phyloP scores from a whole-genome alignment of 2,329 filamentous ascomycete species.

The Sporothrix luriei region DNA sequence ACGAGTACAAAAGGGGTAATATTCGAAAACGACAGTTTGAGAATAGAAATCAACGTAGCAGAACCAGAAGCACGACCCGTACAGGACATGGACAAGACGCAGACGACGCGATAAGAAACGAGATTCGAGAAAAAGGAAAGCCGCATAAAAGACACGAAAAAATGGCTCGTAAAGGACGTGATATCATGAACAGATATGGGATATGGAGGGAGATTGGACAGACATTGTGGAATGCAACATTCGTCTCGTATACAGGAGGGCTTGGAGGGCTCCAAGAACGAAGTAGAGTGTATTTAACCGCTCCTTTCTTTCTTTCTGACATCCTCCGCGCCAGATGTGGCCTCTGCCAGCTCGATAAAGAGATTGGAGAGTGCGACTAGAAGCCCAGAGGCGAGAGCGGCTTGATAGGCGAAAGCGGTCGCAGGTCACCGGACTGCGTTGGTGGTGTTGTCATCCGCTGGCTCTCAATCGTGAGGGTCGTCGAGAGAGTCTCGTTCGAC shows the following conservation, averaged over 20 bases:
- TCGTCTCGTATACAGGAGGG: slow-evolving; percentile 20
- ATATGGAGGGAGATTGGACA: slow-evolving; percentile 8
- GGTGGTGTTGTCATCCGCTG: slow-evolving; percentile 46
- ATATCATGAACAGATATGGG: slow-evolving; percentile 34
- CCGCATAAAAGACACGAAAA: slow-evolving; percentile 6
- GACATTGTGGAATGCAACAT: neutral
- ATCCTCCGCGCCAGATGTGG: neutral
- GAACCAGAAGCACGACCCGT: neutral
- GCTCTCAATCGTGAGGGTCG: slow-evolving; percentile 52
- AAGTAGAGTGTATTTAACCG: neutral
- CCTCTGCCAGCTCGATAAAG: neutral
- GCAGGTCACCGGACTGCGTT: slow-evolving; percentile 49
- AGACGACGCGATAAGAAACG: slow-evolving; percentile 2
- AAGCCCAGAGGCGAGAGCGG: slow-evolving; percentile 66
- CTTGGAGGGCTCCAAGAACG: neutral
- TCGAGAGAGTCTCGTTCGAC: slow-evolving; percentile 51
- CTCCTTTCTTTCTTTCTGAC: neutral
- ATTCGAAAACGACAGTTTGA: slow-evolving; percentile 23
- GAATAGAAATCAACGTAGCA: neutral
- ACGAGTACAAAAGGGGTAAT: slow-evolving; percentile 24
- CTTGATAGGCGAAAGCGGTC: slow-evolving; percentile 66
- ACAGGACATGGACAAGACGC: neutral
- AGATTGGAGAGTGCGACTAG: slow-evolving; percentile 38
- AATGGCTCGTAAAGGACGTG: slow-evolving; percentile 31
- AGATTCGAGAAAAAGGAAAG: neutral